Evolutionary conservation across 805 yeast genomes (phyloP).

Genomic region (Candida maris): DNA sequence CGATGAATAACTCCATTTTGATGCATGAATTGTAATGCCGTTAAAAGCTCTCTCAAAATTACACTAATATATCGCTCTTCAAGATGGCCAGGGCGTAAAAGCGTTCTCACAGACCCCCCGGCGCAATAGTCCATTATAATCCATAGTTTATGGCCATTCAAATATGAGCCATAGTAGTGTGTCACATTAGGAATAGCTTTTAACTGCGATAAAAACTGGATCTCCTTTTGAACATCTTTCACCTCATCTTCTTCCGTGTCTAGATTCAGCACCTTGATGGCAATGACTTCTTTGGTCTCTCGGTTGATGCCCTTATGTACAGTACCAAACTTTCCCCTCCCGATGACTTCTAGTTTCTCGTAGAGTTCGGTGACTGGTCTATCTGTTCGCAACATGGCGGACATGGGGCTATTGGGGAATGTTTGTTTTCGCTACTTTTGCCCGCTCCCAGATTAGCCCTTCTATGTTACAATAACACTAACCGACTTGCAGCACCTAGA

Average conservation of each 20-base stretch:
- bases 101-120: conserved; percentile 89
- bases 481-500: no score
- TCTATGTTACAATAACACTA: no score
- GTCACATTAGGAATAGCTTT: conserved; percentile 89
- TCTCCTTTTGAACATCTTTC: conserved; percentile 89
- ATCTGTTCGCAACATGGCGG: conserved; percentile 1
- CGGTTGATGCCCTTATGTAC: conserved; percentile 83
- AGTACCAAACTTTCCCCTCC: conserved; percentile 95
- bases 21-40: conserved; percentile 80
- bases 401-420: no score
- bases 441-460: no score
- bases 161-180: conserved; percentile 82
- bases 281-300: conserved; percentile 74
- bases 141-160: conserved; percentile 91
- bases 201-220: conserved; percentile 77
- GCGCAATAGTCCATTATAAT: conserved; percentile 97
- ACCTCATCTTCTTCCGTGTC: conserved; percentile 95
- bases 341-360: conserved; percentile 85
- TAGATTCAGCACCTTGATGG: conserved; percentile 86
- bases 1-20: conserved; percentile 90
- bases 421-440: no score
- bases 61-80: conserved; percentile 83
- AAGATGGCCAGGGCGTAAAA: conserved; percentile 79
- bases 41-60: conserved; percentile 75
- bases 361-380: conserved; percentile 38